Evolutionary conservation across 495 filamentous ascomycete genomes (phyloP).

Genomic region (Lindgomyces ingoldianus): DNA sequence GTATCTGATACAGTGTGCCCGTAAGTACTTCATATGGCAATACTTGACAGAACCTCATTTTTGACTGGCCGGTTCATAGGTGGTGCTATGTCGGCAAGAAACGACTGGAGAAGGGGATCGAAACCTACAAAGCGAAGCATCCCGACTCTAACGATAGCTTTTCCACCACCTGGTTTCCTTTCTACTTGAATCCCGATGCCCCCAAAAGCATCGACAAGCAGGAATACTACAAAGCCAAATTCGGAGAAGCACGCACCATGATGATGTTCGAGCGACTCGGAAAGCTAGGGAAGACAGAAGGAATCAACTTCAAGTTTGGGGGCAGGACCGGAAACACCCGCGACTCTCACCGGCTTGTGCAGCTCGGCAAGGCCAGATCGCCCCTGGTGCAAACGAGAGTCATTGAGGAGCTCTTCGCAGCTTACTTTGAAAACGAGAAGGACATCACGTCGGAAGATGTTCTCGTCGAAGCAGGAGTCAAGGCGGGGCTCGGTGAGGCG

Average conservation of each 20-base stretch:
- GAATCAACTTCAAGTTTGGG: constrained; percentile 71
- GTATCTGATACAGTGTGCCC: constrained; percentile 80
- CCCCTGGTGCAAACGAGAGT: constrained; percentile 61
- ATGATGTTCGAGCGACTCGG: constrained; percentile 62
- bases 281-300: constrained; percentile 59
- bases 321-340: constrained; percentile 77
- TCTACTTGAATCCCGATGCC: constrained; percentile 72
- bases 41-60: background rate
- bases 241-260: constrained; percentile 59
- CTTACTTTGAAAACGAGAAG: constrained; percentile 75
- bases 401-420: constrained; percentile 67
- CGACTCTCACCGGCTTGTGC: constrained; percentile 73
- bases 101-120: constrained; percentile 69
- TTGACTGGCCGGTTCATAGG: constrained; percentile 18
- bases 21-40: constrained; percentile 50
- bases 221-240: constrained; percentile 55
- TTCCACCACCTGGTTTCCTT: constrained; percentile 70
- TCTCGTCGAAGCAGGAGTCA: constrained; percentile 61
- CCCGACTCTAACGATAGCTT: constrained; percentile 68
- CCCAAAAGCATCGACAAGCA: constrained; percentile 60
- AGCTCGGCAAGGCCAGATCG: constrained; percentile 64
- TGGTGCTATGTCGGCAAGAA: constrained; percentile 82
- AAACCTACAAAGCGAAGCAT: constrained; percentile 58
- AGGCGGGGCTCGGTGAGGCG: constrained; percentile 61
- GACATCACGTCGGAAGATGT: constrained; percentile 70